Evolutionary conservation across 371 early-diverging fungal species (phyloP), one percentile per base, ranked within the genome.

Genomic region (Umbelopsis sp.): DNA sequence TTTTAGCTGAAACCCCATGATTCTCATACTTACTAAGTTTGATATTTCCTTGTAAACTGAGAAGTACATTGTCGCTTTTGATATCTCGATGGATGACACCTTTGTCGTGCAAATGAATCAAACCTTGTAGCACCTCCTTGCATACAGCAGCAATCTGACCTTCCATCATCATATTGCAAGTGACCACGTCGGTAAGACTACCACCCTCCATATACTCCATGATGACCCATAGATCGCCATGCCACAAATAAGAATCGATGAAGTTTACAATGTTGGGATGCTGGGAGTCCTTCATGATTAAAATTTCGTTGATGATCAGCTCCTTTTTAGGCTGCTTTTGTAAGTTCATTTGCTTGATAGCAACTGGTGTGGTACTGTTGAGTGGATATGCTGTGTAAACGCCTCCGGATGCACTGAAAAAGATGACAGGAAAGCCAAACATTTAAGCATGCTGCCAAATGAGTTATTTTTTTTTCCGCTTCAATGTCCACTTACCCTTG

Each of bases 191-290:
- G 7, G 97, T 97, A 65, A 97, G 77, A 66, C 94, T 91, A 20
- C 98, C 98, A 38, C 97, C 98, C 72, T 96, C 97, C 98, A 97
- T 97, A 71, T 96, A 97, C 80, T 97, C 98, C 97, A 97, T 97
- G 10, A 97, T 90, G 3, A 92, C 93, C 97, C 96, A 97, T 16
- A 97, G 86, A 75, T 96, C 95, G 5, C 92, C 94, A 44, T 88
- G 86, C 82, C 84, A 91, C 65, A 98, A 74, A 79, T 93, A 98
- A 35, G 93, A 92, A 78, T 98, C 97, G 70, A 97, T 95, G 66
- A 86, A 98, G 76, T 97, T 98, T 76, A 98, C 98, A 84, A 98
- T 97, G 76, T 98, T 97, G 72, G 89, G 88, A 79, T 97, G 97
- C 65, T 85, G 79, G 44, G 92, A 87, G 63, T 91, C 90, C 71